Evolutionary conservation across 768 basidiomycete species (phyloP), one percentile per base, ranked within the genome.

Genomic region (Mycena filopes): DNA sequence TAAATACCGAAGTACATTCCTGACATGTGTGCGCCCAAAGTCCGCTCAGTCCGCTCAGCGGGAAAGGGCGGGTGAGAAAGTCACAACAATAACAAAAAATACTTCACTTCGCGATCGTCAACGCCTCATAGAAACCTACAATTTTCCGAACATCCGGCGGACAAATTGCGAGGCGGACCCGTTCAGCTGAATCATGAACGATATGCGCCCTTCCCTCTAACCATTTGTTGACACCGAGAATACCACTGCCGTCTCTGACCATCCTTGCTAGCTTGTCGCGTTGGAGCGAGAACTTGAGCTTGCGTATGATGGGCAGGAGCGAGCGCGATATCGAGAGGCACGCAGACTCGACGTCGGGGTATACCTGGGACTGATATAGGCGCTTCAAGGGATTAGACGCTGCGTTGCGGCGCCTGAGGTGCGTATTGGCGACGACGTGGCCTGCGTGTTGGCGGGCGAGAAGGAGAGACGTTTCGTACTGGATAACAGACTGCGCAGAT

Each of bases 231-330:
- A 86, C 79, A 15, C 77, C 77, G 23, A 77, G 73, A 20, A 77
- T 74, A 43, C 79, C 80, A 29, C 74, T 73, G 53, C 82, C 79
- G 36, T 81, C 78, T 72, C 87, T 84, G 58, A 91, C 80, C 64
- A 84, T 75, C 73, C 82, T 84, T 6, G 91, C 86, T 28, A 91
- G 78, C 49, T 80, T 81, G 71, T 92, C 92, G 15, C 83, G 81
- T 71, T 88, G 86, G 50, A 91, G 75, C 41, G 84, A 87, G 90
- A 90, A 93, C 74, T 92, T 92, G 65, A 93, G 81, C 72, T 85
- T 80, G 60, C 85, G 87, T 71, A 92, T 81, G 25, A 85, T 80
- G 16, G 91, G 89, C 5, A 92, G 76, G 26, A 93, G 81, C 10
- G 83, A 81, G 29, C 89, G 86, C 1, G 89, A 88, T 51, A 92